phyloP scores from a whole-genome alignment of 139 green algal genomes.

The Chlorella sp. region DNA sequence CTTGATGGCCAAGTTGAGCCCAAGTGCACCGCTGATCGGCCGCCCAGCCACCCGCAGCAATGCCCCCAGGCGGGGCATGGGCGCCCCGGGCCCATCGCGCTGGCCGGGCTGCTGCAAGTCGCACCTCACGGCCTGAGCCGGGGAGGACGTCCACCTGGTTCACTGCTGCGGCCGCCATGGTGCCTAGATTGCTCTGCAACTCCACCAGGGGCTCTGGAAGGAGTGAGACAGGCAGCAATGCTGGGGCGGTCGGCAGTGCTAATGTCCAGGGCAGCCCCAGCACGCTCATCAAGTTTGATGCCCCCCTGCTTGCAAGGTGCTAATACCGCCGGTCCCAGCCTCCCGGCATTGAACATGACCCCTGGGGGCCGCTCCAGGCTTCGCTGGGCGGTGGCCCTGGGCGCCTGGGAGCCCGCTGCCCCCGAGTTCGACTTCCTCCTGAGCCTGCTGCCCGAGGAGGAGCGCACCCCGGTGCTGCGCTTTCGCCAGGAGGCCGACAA shows the following conservation, averaged over 20 bases:
- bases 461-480: conserved; percentile 1
- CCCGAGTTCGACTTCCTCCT: conserved; percentile 48
- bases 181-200: background rate
- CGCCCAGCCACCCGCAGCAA: too few relatives aligned
- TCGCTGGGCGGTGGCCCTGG: conserved; percentile 53
- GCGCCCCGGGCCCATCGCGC: too few relatives aligned
- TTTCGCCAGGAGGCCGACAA: conserved; percentile 50
- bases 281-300: too few relatives aligned
- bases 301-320: too few relatives aligned
- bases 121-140: conserved; percentile 44
- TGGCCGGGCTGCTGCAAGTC: too few relatives aligned
- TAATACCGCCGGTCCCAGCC: too few relatives aligned
- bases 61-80: too few relatives aligned
- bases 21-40: background rate
- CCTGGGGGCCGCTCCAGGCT: background rate
- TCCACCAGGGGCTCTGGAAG: too few relatives aligned
- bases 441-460: conserved; percentile 37
- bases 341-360: too few relatives aligned
- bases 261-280: too few relatives aligned
- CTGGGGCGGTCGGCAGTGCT: background rate
- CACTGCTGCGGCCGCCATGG: conserved; percentile 40
- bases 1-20: background rate
- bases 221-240: background rate
- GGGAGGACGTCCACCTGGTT: conserved; percentile 49
- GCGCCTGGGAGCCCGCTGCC: conserved; percentile 35